Conservation (phyloP, 768 basidiomycete genomes). For the Pulveroboletus frians region DNA sequence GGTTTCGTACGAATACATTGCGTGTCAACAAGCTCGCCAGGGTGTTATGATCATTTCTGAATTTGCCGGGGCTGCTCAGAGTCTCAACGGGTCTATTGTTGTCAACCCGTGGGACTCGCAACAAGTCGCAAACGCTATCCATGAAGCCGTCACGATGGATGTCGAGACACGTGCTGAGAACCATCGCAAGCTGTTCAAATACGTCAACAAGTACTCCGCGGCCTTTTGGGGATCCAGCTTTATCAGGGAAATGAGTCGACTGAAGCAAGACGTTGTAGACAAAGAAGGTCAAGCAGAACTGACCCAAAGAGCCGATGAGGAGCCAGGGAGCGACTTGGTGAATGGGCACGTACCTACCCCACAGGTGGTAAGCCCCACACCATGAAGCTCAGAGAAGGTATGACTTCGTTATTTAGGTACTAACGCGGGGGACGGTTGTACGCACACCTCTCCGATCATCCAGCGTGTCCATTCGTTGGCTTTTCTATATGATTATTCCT, state of each 20-base stretch:
- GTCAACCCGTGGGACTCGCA: slow-evolving; percentile 99
- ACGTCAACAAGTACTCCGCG: slow-evolving; percentile 91
- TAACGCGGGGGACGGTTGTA: slow-evolving; percentile 22
- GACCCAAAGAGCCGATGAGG: slow-evolving; percentile 32
- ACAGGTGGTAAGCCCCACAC: slow-evolving; percentile 33
- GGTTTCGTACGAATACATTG: slow-evolving; percentile 99
- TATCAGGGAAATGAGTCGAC: slow-evolving; percentile 75
- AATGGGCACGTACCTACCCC: slow-evolving; percentile 35
- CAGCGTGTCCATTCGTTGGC: slow-evolving; percentile 30
- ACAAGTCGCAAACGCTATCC: slow-evolving; percentile 95
- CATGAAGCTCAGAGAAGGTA: slow-evolving; percentile 27
- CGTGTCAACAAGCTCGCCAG: slow-evolving; percentile 87
- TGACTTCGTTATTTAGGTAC: slow-evolving; percentile 30
- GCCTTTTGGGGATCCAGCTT: slow-evolving; percentile 91
- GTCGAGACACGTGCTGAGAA: slow-evolving; percentile 81
- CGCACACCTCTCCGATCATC: slow-evolving; percentile 20
- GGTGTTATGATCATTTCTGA: slow-evolving; percentile 98
- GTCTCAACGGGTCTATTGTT: slow-evolving; percentile 90
- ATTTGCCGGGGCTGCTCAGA: slow-evolving; percentile 96
- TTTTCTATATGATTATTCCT: slow-evolving; percentile 37
- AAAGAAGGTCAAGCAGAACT: slow-evolving; percentile 33
- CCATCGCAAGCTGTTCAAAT: slow-evolving; percentile 93
- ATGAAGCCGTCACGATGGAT: slow-evolving; percentile 90
- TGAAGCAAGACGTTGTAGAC: slow-evolving; percentile 39
- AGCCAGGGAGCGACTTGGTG: slow-evolving; percentile 36